A percentile compares a stretch with the other conserved stretches of the same genome.
phyloP scores from a whole-genome alignment of 2,329 filamentous ascomycete species.

The Claviceps humidiphila region DNA sequence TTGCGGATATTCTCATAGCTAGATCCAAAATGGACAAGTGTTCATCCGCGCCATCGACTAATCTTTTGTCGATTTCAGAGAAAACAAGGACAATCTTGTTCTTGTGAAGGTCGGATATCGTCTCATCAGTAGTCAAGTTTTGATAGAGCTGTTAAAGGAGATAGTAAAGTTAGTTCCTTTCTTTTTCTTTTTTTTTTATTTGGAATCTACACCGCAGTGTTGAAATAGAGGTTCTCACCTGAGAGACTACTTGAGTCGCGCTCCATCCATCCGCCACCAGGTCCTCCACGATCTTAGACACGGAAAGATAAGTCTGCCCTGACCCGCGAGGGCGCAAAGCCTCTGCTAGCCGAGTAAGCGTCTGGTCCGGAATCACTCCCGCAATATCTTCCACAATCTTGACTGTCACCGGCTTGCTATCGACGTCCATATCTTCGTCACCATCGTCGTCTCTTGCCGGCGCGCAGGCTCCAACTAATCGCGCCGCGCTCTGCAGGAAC shows the following conservation, averaged over 20 bases:
- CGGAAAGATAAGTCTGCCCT: constrained; percentile 53
- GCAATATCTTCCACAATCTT: constrained; percentile 87
- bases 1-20: constrained; percentile 63
- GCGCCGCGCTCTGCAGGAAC: constrained; percentile 85
- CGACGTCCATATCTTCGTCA: constrained; percentile 49
- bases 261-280: constrained; percentile 97
- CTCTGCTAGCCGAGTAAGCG: constrained; percentile 56
- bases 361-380: constrained; percentile 70
- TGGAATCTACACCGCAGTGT: not conserved
- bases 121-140: constrained; percentile 68
- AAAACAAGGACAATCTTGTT: constrained; percentile 82
- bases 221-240: constrained; percentile 36
- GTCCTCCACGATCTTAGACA: constrained; percentile 72
- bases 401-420: constrained; percentile 54
- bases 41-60: constrained; percentile 91
- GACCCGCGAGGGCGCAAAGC: constrained; percentile 62
- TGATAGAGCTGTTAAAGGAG: constrained; percentile 54
- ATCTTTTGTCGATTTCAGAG: constrained; percentile 84
- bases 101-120: constrained; percentile 73
- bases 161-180: constrained; percentile 5
- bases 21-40: constrained; percentile 84
- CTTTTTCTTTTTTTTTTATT: not conserved
- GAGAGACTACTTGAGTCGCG: constrained; percentile 71
- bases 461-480: constrained; percentile 60
- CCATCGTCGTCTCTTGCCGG: constrained; percentile 34